Evolutionary conservation across 192 early-diverging fungal genomes (phyloP).

Genomic region (Paraglomus brasilianum): DNA sequence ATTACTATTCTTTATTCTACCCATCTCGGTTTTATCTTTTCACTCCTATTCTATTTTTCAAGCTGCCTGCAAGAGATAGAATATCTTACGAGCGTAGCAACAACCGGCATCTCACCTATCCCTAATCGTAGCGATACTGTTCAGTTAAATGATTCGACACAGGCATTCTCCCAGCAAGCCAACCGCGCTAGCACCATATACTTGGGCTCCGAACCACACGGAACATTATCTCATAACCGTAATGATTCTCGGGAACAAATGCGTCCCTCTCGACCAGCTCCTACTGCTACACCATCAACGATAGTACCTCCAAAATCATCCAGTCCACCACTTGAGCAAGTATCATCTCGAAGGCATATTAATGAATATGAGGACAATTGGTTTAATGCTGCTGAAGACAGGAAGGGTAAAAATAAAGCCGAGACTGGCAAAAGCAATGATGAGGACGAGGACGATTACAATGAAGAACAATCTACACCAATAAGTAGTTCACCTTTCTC

Average conservation of each 20-base stretch:
- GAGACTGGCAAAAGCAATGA: too few relatives aligned
- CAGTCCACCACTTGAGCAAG: conserved; percentile 13
- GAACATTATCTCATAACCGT: too few relatives aligned
- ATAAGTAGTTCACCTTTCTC: background rate
- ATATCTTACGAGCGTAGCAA: conserved; percentile 50
- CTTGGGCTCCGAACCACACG: conserved; percentile 1
- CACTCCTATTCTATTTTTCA: background rate
- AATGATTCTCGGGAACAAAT: background rate
- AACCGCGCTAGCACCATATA: conserved; percentile 16
- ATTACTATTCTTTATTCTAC: background rate
- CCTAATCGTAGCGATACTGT: background rate
- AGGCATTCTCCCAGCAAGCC: background rate
- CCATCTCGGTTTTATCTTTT: background rate
- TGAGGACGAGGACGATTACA: background rate
- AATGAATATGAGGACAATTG: too few relatives aligned
- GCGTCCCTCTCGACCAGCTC: conserved; percentile 24
- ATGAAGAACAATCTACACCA: conserved; percentile 1
- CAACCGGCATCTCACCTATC: conserved; percentile 5
- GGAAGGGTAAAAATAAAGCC: too few relatives aligned
- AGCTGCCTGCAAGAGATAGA: conserved; percentile 63
- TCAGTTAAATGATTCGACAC: conserved; percentile 1
- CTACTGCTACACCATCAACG: conserved; percentile 16
- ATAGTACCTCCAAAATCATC: conserved; percentile 15
- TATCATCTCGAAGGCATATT: background rate
- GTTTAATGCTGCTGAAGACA: too few relatives aligned